A percentile compares a stretch with the other conserved stretches of the same genome.
Evolutionary conservation across 768 basidiomycete species (phyloP).

Genomic region (Suillus subaureus): DNA sequence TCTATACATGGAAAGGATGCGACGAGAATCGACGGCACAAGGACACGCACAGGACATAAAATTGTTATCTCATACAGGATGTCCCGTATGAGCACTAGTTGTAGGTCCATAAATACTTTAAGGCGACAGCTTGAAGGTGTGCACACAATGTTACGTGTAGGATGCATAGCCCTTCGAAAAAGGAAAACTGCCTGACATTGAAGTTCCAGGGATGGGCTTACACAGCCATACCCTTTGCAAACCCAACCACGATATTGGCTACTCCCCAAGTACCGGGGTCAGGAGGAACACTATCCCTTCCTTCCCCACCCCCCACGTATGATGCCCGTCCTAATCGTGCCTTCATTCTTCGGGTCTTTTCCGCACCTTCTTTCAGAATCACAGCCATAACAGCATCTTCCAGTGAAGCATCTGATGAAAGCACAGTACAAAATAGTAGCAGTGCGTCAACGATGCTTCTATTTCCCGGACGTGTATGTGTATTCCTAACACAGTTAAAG

Average conservation of each 20-base stretch:
- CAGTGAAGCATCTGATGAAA: background rate
- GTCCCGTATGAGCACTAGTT: background rate
- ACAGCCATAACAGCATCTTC: constrained; percentile 33
- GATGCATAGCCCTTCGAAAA: background rate
- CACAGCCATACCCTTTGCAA: constrained; percentile 23
- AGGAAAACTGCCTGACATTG: too few species aligned
- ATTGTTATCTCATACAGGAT: background rate
- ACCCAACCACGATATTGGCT: constrained; percentile 42
- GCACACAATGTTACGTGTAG: background rate
- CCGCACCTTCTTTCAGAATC: constrained; percentile 46
- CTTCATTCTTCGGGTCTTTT: constrained; percentile 49
- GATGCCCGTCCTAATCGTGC: constrained; percentile 52
- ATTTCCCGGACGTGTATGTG: constrained; percentile 54
- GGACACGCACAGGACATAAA: background rate
- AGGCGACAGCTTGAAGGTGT: background rate
- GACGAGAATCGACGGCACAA: background rate
- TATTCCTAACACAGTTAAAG: constrained; percentile 33
- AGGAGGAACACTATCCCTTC: constrained; percentile 36
- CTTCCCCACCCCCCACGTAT: constrained; percentile 35
- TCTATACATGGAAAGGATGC: background rate
- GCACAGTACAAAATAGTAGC: constrained; percentile 43
- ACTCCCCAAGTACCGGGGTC: constrained; percentile 64
- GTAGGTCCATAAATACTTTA: background rate
- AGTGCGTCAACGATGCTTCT: constrained; percentile 62
- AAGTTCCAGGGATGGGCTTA: background rate